phyloP scores from a whole-genome alignment of 441 rosid genomes.

The Lepidium campestre region DNA sequence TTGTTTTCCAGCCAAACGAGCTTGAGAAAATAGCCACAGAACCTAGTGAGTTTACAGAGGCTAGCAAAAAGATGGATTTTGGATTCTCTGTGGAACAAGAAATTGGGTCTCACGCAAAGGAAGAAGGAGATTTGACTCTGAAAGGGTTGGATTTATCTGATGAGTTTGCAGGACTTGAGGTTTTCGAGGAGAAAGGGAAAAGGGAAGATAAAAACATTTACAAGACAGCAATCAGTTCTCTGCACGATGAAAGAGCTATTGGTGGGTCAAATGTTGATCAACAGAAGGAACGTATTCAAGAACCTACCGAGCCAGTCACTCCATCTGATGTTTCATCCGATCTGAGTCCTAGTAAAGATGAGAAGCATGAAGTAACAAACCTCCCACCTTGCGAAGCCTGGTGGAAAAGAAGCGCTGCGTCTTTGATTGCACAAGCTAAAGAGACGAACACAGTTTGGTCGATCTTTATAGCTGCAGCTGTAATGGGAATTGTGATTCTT shows the following conservation, averaged over 20 bases:
- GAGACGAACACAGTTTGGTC: slow-evolving; percentile 92
- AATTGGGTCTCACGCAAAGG: slow-evolving; percentile 41
- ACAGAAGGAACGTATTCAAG: slow-evolving; percentile 30
- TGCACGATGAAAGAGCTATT: slow-evolving; percentile 39
- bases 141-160: slow-evolving; percentile 47
- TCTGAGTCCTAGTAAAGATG: slow-evolving; percentile 37
- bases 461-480: slow-evolving; percentile 81
- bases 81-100: slow-evolving; percentile 39
- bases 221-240: slow-evolving; percentile 39
- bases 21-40: slow-evolving; percentile 54
- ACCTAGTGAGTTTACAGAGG: slow-evolving; percentile 29
- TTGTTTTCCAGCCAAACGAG: slow-evolving; percentile 65
- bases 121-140: slow-evolving; percentile 42
- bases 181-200: slow-evolving; percentile 45
- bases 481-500: slow-evolving; percentile 86
- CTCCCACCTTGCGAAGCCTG: slow-evolving; percentile 68
- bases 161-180: slow-evolving; percentile 44
- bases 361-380: slow-evolving; percentile 23
- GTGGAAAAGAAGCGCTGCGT: slow-evolving; percentile 89
- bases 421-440: slow-evolving; percentile 72
- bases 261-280: slow-evolving; percentile 43
- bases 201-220: slow-evolving; percentile 45
- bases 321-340: slow-evolving; percentile 33
- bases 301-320: slow-evolving; percentile 30
- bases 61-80: slow-evolving; percentile 35